These are phyloP conservation scores for Metschnikowia kofuensis DNA, from an alignment of 805 yeast species.

Conservation along the genomic window DNA sequence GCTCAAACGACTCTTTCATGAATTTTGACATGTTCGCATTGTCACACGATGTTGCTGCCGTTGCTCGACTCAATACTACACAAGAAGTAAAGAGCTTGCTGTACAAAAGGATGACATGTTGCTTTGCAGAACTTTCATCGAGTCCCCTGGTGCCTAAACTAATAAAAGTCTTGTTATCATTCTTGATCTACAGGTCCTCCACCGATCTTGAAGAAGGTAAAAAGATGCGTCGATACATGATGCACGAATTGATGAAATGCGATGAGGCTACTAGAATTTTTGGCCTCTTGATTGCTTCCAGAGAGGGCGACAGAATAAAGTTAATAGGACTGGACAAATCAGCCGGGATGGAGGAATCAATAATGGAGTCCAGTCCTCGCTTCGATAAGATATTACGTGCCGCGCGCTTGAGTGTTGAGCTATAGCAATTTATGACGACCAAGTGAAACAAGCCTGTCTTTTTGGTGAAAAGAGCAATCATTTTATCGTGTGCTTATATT, in stretches of 20 bases:
- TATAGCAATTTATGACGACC: too few relatives aligned
- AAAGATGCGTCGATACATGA: not conserved
- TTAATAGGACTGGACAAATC: not conserved
- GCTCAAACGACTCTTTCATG: too few relatives aligned
- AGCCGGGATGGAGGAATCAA: not conserved
- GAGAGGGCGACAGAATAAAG: not conserved
- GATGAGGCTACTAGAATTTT: constrained; percentile 4
- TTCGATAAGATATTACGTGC: not conserved
- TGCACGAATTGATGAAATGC: not conserved
- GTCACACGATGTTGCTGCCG: too few relatives aligned
- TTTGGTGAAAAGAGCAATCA: too few relatives aligned
- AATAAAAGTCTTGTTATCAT: constrained; percentile 4
- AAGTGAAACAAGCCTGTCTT: too few relatives aligned
- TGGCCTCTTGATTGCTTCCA: constrained; percentile 6
- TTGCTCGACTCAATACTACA: too few relatives aligned
- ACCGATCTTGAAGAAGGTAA: constrained; percentile 5
- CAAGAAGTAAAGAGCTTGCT: too few relatives aligned
- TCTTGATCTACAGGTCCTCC: constrained; percentile 6
- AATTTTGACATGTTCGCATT: too few relatives aligned
- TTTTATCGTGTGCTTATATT: not conserved
- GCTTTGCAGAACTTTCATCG: not conserved
- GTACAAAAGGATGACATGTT: not conserved
- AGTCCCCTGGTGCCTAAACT: not conserved
- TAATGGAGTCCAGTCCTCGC: not conserved
- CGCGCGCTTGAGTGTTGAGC: not conserved